Conservation (phyloP, 805 yeast genomes). For the Lipomyces sp. region DNA sequence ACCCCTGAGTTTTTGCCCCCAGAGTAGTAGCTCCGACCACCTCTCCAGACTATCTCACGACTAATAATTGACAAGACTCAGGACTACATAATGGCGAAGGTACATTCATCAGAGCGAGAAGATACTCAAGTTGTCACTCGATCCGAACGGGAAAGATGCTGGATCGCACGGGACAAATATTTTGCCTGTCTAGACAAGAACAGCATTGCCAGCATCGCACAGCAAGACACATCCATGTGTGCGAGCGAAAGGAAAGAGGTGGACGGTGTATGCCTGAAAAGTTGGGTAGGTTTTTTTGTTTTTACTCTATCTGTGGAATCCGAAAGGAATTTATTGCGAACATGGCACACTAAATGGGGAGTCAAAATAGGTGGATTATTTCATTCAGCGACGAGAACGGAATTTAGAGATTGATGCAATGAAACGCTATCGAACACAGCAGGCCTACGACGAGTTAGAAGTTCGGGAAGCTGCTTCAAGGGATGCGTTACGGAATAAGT, state of each 20-base stretch:
- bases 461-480: not conserved
- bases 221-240: constrained; percentile 4
- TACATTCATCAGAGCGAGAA: not conserved
- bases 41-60: no score
- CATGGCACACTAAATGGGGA: not conserved
- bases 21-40: no score
- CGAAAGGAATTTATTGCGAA: not conserved
- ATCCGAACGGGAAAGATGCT: constrained; percentile 55
- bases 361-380: constrained; percentile 22
- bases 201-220: constrained; percentile 50
- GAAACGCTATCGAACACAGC: constrained; percentile 2
- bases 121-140: constrained; percentile 10
- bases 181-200: constrained; percentile 75
- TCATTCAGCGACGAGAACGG: constrained; percentile 18
- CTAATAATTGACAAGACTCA: no score
- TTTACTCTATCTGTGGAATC: not conserved
- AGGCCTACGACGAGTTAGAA: not conserved
- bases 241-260: not conserved
- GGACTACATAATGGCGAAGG: not conserved
- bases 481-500: not conserved
- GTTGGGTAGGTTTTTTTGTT: constrained; percentile 16
- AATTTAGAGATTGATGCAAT: constrained; percentile 11
- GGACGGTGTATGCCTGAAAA: constrained; percentile 11
- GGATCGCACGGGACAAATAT: constrained; percentile 85
- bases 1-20: no score